A percentile compares a stretch with the other conserved stretches of the same genome.
Conservation (phyloP, 2,329 filamentous ascomycete genomes). For the Xylariaceae sp. region DNA sequence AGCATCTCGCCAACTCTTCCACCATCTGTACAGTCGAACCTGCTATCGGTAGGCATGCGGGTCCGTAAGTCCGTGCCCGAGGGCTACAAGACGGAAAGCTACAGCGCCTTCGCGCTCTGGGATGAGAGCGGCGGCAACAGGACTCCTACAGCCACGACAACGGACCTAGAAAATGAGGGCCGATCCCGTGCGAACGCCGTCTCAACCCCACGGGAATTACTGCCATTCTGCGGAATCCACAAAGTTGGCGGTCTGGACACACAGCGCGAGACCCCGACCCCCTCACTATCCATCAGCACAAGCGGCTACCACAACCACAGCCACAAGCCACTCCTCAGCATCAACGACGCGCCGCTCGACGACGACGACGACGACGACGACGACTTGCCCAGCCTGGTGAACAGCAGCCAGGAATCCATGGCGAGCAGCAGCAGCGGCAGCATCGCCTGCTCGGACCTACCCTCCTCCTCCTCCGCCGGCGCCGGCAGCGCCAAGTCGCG, state of each 20-base stretch:
- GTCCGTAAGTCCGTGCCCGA: constrained; percentile 91
- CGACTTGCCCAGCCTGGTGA: constrained; percentile 51
- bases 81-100: constrained; percentile 80
- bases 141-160: constrained; percentile 8
- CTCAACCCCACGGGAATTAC: constrained; percentile 60
- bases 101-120: constrained; percentile 57
- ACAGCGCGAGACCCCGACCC: constrained; percentile 51
- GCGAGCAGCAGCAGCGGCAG: constrained; percentile 36
- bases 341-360: constrained; percentile 22
- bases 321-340: constrained; percentile 11
- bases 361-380: constrained; percentile 36
- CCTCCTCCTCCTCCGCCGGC: too few species aligned
- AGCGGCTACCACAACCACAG: constrained; percentile 12
- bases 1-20: constrained; percentile 58
- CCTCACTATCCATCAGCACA: neutral
- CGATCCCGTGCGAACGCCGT: constrained; percentile 34
- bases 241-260: constrained; percentile 70
- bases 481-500: constrained; percentile 34
- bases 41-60: constrained; percentile 93
- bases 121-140: constrained; percentile 39
- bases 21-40: constrained; percentile 71
- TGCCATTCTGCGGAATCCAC: constrained; percentile 80
- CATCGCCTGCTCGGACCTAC: too few species aligned
- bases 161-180: constrained; percentile 18
- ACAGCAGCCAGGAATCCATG: constrained; percentile 61